Evolutionary conservation across 441 rosid species (phyloP), one percentile per base, ranked within the genome.

Genomic region (Populus hybrid): DNA sequence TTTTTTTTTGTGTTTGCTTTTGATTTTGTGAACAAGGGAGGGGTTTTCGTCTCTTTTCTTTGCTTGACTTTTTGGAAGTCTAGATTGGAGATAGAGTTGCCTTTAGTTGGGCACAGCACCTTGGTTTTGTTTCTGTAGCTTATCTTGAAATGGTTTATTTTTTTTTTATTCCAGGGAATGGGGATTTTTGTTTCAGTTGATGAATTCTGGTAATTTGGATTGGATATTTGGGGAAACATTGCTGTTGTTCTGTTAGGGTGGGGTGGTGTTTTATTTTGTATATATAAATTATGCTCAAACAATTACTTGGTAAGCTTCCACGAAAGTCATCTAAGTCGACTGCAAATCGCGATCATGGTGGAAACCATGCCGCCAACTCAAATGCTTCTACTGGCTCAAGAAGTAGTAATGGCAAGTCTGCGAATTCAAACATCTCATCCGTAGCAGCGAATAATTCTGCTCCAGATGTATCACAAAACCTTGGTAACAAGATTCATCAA

Each of bases 281-380:
- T 76, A 53, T 78, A 67, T 85, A 80, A 84, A 86, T 75, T 74
- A 92, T 92, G 97, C 32, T 30, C 32, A 30, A 30, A 30, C 32
- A 30, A 30, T 30, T 30, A 30, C 32, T 30, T 30, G 32, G 89
- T 69, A 92, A 89, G 90, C 90, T 92, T 82, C 97, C 97, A 34
- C 83, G 86, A 28, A 88, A 88, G 75, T 88, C 87, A 30, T 82
- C 86, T 24, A 86, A 85, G 73, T 84, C 87, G 16, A 63, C 82
- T 67, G 88, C 86, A 79, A 85, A 83, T 77, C 88, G 83, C 59
- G 91, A 87, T 18, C 83, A 82, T 78, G 81, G 86, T 61, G 79
- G 84, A 69, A 82, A 76, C 50, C 81, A 74, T 70, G 63, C 69
- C 1, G 66, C 84, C 12, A 64, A 34, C n/a, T 75, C 81, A 68